A percentile compares a stretch with the other conserved stretches of the same genome.
Conservation (phyloP, 2,329 filamentous ascomycete species). For the Curvularia hawaiiensis region DNA sequence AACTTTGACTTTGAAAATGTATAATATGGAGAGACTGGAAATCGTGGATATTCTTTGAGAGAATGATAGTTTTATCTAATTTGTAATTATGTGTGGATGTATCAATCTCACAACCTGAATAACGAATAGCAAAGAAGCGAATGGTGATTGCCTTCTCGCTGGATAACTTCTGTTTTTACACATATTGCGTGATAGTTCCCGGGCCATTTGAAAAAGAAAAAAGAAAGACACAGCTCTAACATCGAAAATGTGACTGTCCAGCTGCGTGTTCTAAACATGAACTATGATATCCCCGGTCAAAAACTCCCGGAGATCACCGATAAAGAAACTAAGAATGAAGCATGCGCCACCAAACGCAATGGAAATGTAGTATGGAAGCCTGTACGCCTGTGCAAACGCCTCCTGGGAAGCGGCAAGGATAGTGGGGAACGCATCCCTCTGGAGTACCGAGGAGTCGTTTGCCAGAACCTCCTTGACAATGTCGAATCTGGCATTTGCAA, state of each 20-base stretch:
- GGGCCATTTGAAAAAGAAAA: background rate
- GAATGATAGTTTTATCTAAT: background rate
- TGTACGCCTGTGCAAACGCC: conserved; percentile 64
- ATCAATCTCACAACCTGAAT: background rate
- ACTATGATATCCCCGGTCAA: conserved; percentile 27
- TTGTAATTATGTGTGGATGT: background rate
- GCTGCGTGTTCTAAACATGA: conserved; percentile 2
- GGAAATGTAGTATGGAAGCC: conserved; percentile 65
- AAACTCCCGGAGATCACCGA: conserved; percentile 59
- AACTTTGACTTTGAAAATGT: background rate
- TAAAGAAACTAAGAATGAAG: conserved; percentile 62
- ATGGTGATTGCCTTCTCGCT: background rate
- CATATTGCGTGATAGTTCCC: background rate
- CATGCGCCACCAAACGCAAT: conserved; percentile 65
- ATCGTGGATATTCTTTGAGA: background rate
- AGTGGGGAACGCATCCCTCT: conserved; percentile 41
- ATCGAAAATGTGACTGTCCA: background rate
- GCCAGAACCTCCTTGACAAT: conserved; percentile 55
- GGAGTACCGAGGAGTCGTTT: conserved; percentile 51
- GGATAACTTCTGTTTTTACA: background rate
- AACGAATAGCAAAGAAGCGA: background rate
- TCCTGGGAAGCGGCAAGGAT: conserved; percentile 62
- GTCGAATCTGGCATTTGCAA: conserved; percentile 39
- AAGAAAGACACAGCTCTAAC: background rate
- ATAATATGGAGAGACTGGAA: background rate